Percentiles rank a stretch among this genome's conserved stretches.
Conservation (phyloP, 345 rosid species). For the Theobroma cacao region DNA sequence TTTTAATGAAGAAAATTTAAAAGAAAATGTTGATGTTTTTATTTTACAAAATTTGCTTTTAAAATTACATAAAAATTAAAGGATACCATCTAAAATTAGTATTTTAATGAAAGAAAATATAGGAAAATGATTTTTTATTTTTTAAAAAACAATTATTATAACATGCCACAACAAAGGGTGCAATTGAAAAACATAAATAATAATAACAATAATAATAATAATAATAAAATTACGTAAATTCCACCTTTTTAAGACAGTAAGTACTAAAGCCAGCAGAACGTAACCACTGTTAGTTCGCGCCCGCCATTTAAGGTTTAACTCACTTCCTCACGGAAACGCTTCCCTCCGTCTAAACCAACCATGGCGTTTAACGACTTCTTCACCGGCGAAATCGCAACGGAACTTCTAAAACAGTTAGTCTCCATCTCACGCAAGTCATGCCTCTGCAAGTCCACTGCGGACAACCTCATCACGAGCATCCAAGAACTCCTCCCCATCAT, state of each 20-base stretch:
- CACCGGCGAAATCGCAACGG: slow-evolving; percentile 63
- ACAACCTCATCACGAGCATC: slow-evolving; percentile 27
- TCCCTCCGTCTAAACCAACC: background rate
- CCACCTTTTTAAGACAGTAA: background rate
- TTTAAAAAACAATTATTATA: background rate
- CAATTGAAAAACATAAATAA: no score
- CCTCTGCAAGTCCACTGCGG: slow-evolving; percentile 51
- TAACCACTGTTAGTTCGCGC: background rate
- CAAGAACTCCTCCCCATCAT: slow-evolving; percentile 42
- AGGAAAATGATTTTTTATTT: no score
- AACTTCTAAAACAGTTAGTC: slow-evolving; percentile 47
- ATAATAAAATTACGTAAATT: no score
- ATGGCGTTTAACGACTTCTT: slow-evolving; percentile 68
- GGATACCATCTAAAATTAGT: no score
- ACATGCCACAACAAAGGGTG: background rate
- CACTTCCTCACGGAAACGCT: background rate
- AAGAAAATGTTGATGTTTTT: no score
- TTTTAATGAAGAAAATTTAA: no score
- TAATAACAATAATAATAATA: no score
- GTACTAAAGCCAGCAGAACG: background rate
- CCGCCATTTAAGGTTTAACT: background rate
- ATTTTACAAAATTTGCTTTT: no score
- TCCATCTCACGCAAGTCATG: slow-evolving; percentile 36
- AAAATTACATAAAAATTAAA: no score
- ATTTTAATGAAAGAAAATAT: no score